A percentile compares a stretch with the other conserved stretches of the same genome.
Conservation (phyloP, 495 filamentous ascomycete species). For the Penicillium nucicola region DNA sequence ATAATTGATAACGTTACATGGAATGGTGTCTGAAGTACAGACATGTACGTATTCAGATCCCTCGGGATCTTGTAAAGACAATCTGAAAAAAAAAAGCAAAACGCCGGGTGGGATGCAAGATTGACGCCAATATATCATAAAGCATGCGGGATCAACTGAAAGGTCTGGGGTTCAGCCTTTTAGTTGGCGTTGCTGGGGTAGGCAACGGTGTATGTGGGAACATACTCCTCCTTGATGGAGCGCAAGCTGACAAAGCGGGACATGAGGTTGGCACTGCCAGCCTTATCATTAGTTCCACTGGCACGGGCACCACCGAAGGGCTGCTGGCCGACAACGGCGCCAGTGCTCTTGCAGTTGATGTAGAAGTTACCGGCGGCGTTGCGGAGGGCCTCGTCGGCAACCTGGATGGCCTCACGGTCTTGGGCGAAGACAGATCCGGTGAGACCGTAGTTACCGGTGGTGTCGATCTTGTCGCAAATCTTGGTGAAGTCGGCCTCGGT, state of each 20-base stretch:
- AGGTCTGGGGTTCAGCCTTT: background rate
- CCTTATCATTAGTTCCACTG: constrained; percentile 91
- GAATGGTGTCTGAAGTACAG: background rate
- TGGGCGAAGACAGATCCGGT: constrained; percentile 77
- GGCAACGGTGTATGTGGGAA: constrained; percentile 59
- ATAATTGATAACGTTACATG: background rate
- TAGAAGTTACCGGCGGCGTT: constrained; percentile 88
- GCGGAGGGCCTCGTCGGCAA: constrained; percentile 70
- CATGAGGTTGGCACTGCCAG: constrained; percentile 72
- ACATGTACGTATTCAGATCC: constrained; percentile 5
- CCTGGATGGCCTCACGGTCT: constrained; percentile 62
- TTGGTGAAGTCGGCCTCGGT: constrained; percentile 47
- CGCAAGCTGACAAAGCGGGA: constrained; percentile 77
- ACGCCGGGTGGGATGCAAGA: constrained; percentile 25
- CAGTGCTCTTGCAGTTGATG: constrained; percentile 90
- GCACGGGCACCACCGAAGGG: constrained; percentile 84
- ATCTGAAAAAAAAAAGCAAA: constrained; percentile 11
- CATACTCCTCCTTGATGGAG: constrained; percentile 90
- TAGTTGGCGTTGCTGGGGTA: constrained; percentile 74
- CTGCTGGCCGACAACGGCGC: constrained; percentile 89
- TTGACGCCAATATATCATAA: constrained; percentile 27
- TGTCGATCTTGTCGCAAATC: constrained; percentile 58
- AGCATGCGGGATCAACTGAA: constrained; percentile 9
- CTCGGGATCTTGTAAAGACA: constrained; percentile 2
- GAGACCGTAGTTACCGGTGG: constrained; percentile 70